Conservation (phyloP, 1,284 basidiomycete genomes). For the Phylloporus sp. region DNA sequence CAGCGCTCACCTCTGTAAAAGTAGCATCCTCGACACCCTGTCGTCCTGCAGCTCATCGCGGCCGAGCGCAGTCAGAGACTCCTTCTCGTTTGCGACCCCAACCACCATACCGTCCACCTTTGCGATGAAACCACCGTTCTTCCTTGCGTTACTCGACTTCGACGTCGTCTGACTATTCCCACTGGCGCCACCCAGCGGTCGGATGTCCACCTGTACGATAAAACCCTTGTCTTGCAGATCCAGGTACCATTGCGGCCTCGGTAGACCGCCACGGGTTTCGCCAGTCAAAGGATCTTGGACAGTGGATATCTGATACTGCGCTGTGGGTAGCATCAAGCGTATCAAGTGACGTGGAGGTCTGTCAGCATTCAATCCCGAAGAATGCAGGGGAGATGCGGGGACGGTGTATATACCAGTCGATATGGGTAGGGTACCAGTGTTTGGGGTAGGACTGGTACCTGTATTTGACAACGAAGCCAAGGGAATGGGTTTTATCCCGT, state of each 20-base stretch:
- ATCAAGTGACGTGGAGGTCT: constrained; percentile 74
- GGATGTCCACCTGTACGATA: constrained; percentile 62
- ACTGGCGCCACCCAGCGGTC: constrained; percentile 39
- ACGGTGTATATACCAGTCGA: constrained; percentile 64
- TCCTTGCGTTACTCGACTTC: constrained; percentile 27
- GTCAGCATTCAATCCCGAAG: constrained; percentile 64
- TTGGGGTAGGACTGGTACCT: background rate
- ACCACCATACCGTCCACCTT: constrained; percentile 60
- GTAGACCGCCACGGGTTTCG: constrained; percentile 62
- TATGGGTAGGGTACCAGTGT: constrained; percentile 50
- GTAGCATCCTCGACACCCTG: constrained; percentile 59
- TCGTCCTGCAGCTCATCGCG: constrained; percentile 76
- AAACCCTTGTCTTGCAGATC: constrained; percentile 73
- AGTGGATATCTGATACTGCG: constrained; percentile 74
- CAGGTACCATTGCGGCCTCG: constrained; percentile 76
- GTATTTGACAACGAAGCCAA: constrained; percentile 20
- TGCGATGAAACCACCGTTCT: constrained; percentile 41
- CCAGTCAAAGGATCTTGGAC: constrained; percentile 84
- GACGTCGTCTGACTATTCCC: constrained; percentile 27
- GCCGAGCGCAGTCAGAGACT: constrained; percentile 66
- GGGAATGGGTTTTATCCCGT: constrained; percentile 38
- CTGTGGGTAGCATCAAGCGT: constrained; percentile 79
- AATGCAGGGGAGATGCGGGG: constrained; percentile 80
- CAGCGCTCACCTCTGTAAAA: constrained; percentile 59
- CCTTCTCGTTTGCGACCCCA: constrained; percentile 73